Base-by-base conservation (phyloP, 164 flowering plant species). In the Annona squamosa region DNA sequence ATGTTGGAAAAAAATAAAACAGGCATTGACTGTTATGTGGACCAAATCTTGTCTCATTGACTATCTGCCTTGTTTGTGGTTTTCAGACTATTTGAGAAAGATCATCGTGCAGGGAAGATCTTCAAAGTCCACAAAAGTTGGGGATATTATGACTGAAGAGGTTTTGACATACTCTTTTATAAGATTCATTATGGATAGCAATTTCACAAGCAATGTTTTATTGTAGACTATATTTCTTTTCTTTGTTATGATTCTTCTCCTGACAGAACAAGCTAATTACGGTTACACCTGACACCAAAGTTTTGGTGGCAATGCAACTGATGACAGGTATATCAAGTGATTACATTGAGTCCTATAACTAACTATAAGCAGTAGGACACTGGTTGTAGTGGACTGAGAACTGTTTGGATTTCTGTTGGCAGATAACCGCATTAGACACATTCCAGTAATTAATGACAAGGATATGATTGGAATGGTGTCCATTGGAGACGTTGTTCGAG, bases 81-180 rank as follows among this genome's bases (percentile, higher is more conserved):
- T 81, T 77, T 42, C 86, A 94, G 99, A 95, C 86, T 95, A 95
- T 81, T 97, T 95, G 52, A 80, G 99, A 87, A 95, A 95, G 86
- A 95, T 95, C 79, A 95, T 95, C 64, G 98, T 95, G 52, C 99
- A 95, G 80, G 99, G 99, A 78, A 88, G 98, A 76, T 95, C 98
- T 69, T 95, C 99, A 78, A 95, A 93, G 85, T 91, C 94, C 44
- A 95, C 99, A 3, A 95, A 93, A 79, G 99, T 95, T 73, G 99
- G 99, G 76, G 98, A 95, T 78, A 95, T 95, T 63, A 95, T 95
- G 99, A 95, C 99, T 74, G 98, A 95, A 72, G 99, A 95, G 99
- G 99, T 95, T 87, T 75, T 41, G 45, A 5, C 13, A n/a, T 10
- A 59, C 48, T 43, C 48, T 57, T 61, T 45, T 62, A 46, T 17